Conservation (phyloP, 1,139 yeast genomes). For the Diutina rugosa region DNA sequence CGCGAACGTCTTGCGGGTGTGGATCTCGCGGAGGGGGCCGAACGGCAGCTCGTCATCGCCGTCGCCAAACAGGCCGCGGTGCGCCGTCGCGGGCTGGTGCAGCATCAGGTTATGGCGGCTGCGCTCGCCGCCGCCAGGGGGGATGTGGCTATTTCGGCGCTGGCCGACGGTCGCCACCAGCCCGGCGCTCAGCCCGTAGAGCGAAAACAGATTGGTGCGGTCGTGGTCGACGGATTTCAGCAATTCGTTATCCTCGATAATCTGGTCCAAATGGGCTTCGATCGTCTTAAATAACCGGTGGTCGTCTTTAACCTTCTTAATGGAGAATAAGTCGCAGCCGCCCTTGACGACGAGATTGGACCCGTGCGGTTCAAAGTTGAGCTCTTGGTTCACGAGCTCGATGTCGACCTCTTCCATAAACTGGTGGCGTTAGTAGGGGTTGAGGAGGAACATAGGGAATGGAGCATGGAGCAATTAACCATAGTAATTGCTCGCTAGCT, state of each 20-base stretch:
- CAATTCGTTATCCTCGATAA: conserved; percentile 42
- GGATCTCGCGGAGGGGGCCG: conserved; percentile 78
- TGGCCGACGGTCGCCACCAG: background rate
- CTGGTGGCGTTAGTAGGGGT: conserved; percentile 18
- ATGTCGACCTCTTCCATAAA: conserved; percentile 88
- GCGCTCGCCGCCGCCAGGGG: background rate
- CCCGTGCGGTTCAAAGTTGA: conserved; percentile 80
- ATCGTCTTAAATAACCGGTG: conserved; percentile 77
- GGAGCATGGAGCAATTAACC: no score
- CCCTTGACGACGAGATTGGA: conserved; percentile 64
- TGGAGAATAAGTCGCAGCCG: conserved; percentile 89
- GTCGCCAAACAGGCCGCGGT: background rate
- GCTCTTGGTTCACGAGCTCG: conserved; percentile 75
- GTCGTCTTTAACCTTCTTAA: conserved; percentile 87
- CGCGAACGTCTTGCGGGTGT: conserved; percentile 82
- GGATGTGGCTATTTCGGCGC: background rate
- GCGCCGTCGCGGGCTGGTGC: background rate
- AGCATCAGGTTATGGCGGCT: conserved; percentile 1
- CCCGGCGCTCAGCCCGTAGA: conserved; percentile 4
- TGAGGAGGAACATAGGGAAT: no score
- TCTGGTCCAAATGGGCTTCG: conserved; percentile 65
- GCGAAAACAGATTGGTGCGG: conserved; percentile 25
- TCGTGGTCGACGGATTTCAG: conserved; percentile 28
- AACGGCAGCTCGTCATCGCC: conserved; percentile 60
- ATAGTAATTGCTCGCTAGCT: background rate